Conservation (phyloP, 2,329 filamentous ascomycete genomes). For the Cercospora sesami region DNA sequence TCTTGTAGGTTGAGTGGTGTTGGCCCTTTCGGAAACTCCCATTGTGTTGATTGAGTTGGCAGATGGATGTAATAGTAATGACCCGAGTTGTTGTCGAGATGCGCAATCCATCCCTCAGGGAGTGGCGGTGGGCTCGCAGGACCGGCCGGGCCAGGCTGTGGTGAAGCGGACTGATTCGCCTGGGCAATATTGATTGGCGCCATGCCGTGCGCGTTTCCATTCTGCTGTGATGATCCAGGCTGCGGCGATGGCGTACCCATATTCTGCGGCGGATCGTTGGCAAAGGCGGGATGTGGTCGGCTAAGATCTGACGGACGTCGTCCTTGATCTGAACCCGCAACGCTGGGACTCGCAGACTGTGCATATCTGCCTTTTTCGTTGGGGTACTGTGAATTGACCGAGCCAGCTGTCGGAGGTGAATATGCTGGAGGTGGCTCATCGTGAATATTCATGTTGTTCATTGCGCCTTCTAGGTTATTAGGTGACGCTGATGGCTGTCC, state of each 20-base stretch:
- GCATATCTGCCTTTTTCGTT: slow-evolving; percentile 69
- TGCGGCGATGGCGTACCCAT: slow-evolving; percentile 44
- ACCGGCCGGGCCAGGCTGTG: slow-evolving; percentile 44
- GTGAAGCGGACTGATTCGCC: slow-evolving; percentile 33
- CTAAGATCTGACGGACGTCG: slow-evolving; percentile 42
- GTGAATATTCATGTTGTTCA: slow-evolving; percentile 75
- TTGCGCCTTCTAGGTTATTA: slow-evolving; percentile 70
- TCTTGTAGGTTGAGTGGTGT: slow-evolving; percentile 84
- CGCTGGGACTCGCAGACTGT: slow-evolving; percentile 40
- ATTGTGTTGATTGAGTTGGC: slow-evolving; percentile 91
- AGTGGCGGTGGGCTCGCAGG: slow-evolving; percentile 87
- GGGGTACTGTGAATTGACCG: slow-evolving; percentile 62
- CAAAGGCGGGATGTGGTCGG: slow-evolving; percentile 81
- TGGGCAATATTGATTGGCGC: slow-evolving; percentile 46
- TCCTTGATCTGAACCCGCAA: slow-evolving; percentile 29
- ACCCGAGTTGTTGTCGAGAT: slow-evolving; percentile 90
- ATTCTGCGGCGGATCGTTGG: slow-evolving; percentile 65
- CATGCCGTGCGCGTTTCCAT: slow-evolving; percentile 36
- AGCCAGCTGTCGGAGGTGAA: slow-evolving; percentile 53
- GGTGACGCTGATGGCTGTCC: slow-evolving; percentile 47
- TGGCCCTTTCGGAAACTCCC: slow-evolving; percentile 97
- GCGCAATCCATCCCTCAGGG: slow-evolving; percentile 97
- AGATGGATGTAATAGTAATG: slow-evolving; percentile 99
- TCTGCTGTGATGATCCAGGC: slow-evolving; percentile 45
- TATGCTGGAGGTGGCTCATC: slow-evolving; percentile 95